Conservation (phyloP, 2,329 filamentous ascomycete genomes). For the Colletotrichum ledebouriae region DNA sequence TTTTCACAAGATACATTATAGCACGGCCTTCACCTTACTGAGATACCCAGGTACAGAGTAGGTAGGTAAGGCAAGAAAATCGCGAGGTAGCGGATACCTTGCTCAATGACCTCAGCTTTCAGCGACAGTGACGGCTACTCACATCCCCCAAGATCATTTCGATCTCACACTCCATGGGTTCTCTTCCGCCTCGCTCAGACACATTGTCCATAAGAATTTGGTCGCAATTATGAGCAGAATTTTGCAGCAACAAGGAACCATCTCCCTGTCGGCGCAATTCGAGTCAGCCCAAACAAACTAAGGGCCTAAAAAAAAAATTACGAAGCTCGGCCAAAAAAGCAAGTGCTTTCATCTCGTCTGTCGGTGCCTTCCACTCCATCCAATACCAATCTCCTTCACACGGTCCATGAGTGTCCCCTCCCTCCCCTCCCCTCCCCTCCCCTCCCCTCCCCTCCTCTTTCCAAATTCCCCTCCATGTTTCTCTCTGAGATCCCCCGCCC, state of each 20-base stretch:
- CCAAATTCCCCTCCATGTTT: conserved; percentile 20
- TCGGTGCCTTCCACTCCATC: conserved; percentile 16
- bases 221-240: conserved; percentile 23
- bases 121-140: neutral
- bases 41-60: no score
- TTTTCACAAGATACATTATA: no score
- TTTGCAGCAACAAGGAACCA: conserved; percentile 36
- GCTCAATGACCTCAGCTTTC: no score
- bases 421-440: neutral
- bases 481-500: no score
- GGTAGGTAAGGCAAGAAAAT: no score
- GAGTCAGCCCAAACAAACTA: conserved; percentile 15
- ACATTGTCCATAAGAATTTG: conserved; percentile 22
- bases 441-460: neutral
- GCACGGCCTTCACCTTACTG: no score
- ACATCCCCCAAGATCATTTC: neutral
- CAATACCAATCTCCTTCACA: conserved; percentile 6
- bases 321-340: conserved; percentile 23
- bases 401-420: neutral
- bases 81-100: no score
- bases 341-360: conserved; percentile 35
- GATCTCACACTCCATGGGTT: conserved; percentile 3
- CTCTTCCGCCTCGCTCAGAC: neutral
- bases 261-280: conserved; percentile 33
- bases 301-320: conserved; percentile 3